A percentile compares a stretch with the other conserved stretches of the same genome.
These are phyloP conservation scores for Prillingera fragicola DNA, from an alignment of 1,284 basidiomycete genomes.

Conservation along the genomic window DNA sequence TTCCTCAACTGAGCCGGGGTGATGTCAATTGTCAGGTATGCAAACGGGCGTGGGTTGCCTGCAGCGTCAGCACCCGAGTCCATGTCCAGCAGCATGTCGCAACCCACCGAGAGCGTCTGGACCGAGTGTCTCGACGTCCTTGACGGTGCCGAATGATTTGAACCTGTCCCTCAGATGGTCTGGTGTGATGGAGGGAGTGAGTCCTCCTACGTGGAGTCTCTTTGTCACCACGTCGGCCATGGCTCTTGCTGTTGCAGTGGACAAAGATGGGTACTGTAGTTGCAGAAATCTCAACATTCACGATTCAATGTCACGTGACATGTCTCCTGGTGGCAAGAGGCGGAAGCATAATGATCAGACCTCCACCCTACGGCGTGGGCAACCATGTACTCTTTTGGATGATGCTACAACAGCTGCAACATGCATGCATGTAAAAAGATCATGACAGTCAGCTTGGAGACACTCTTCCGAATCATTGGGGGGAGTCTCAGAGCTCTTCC, in stretches of 20 bases:
- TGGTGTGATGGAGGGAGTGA: slow-evolving; percentile 40
- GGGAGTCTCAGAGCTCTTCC: too few species aligned
- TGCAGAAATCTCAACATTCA: slow-evolving; percentile 10
- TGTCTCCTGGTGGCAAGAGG: too few species aligned
- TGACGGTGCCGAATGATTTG: slow-evolving; percentile 38
- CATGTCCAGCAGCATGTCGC: too few species aligned
- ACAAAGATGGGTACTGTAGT: not conserved
- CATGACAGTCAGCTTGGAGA: too few species aligned
- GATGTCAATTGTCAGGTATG: slow-evolving; percentile 40
- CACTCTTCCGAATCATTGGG: too few species aligned
- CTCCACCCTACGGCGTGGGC: too few species aligned
- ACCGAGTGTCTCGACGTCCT: slow-evolving; percentile 35
- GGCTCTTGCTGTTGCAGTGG: not conserved
- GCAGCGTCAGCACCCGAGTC: slow-evolving; percentile 3
- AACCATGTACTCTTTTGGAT: too few species aligned
- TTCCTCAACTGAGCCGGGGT: slow-evolving; percentile 41
- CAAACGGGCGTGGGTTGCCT: slow-evolving; percentile 44
- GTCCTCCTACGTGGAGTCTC: slow-evolving; percentile 43
- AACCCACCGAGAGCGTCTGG: slow-evolving; percentile 41
- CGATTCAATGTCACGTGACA: too few species aligned
- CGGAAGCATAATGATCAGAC: too few species aligned
- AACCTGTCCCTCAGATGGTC: slow-evolving; percentile 45
- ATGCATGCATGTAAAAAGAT: too few species aligned
- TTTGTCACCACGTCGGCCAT: slow-evolving; percentile 28
- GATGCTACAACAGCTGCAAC: too few species aligned